Evolutionary conservation across 1,139 yeast genomes (phyloP).

Genomic region (Yamadazyma triangularis): DNA sequence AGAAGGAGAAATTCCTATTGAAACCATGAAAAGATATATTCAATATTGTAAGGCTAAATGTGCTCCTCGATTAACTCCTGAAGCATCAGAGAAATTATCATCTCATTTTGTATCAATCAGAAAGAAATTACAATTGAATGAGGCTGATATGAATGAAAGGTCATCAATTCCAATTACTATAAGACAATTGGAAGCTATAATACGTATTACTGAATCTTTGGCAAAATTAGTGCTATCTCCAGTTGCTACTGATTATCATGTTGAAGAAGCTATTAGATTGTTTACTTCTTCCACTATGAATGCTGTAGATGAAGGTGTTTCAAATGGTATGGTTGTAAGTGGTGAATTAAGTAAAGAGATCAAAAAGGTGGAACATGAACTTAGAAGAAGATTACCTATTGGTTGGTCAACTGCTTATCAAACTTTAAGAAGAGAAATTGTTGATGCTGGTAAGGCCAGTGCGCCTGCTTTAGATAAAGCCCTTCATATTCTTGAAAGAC

Average conservation of each 20-base stretch:
- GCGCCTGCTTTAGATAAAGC: slow-evolving; percentile 82
- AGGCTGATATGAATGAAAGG: slow-evolving; percentile 77
- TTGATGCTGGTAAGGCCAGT: slow-evolving; percentile 61
- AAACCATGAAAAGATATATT: slow-evolving; percentile 86
- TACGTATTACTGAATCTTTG: slow-evolving; percentile 90
- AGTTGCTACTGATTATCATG: slow-evolving; percentile 83
- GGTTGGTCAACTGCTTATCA: slow-evolving; percentile 95
- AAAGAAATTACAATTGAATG: slow-evolving; percentile 76
- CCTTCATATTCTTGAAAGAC: slow-evolving; percentile 73
- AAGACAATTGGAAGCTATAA: slow-evolving; percentile 95
- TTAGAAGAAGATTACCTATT: slow-evolving; percentile 86
- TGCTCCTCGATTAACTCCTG: slow-evolving; percentile 88
- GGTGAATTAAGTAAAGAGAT: slow-evolving; percentile 65
- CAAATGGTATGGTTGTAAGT: slow-evolving; percentile 39
- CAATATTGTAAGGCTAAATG: slow-evolving; percentile 86
- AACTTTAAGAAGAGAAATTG: slow-evolving; percentile 81
- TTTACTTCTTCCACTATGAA: slow-evolving; percentile 98
- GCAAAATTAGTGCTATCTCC: slow-evolving; percentile 85
- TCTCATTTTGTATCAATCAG: slow-evolving; percentile 92
- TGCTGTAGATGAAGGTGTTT: slow-evolving; percentile 84
- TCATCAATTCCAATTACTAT: slow-evolving; percentile 96
- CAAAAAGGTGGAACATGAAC: slow-evolving; percentile 73
- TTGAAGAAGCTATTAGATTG: slow-evolving; percentile 89
- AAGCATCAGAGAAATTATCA: slow-evolving; percentile 88
- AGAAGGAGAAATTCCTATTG: slow-evolving; percentile 87